A percentile compares a stretch with the other conserved stretches of the same genome.
Evolutionary conservation across 73 alveolate genomes (phyloP).

Genomic region (Paraurostyla sp.): DNA sequence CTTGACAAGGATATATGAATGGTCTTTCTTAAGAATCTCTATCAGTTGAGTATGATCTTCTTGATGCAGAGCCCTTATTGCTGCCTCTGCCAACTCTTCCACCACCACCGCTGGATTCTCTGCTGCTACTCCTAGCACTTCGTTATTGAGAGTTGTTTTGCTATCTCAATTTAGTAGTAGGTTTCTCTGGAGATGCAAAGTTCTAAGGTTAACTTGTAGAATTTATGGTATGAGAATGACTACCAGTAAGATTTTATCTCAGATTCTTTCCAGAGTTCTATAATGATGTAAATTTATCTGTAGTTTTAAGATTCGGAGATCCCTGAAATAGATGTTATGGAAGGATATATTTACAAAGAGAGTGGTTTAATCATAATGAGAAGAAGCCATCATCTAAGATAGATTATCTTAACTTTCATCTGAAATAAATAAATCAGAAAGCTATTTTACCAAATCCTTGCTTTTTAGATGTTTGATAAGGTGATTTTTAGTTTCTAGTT

Average conservation of each 20-base stretch:
- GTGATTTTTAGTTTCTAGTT: too few species aligned
- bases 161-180: neutral
- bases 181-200: slow-evolving; percentile 2
- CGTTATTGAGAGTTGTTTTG: neutral
- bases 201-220: too few species aligned
- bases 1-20: slow-evolving; percentile 48
- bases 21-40: slow-evolving; percentile 10
- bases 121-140: slow-evolving; percentile 34
- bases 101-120: neutral
- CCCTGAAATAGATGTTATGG: too few species aligned
- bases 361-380: neutral
- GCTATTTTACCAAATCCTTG: too few species aligned
- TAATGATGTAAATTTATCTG: too few species aligned
- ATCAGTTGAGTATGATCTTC: slow-evolving; percentile 18
- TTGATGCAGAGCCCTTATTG: neutral
- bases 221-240: too few species aligned
- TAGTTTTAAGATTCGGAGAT: too few species aligned
- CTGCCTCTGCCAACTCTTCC: neutral
- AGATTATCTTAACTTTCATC: slow-evolving; percentile 17
- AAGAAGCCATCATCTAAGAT: neutral
- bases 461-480: too few species aligned
- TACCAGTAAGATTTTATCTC: too few species aligned
- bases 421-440: too few species aligned
- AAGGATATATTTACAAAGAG: neutral
- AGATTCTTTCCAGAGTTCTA: too few species aligned